Percentiles rank a stretch among this genome's conserved stretches.
Conservation (phyloP, 2,329 filamentous ascomycete species). For the Sarocladium oryzae region DNA sequence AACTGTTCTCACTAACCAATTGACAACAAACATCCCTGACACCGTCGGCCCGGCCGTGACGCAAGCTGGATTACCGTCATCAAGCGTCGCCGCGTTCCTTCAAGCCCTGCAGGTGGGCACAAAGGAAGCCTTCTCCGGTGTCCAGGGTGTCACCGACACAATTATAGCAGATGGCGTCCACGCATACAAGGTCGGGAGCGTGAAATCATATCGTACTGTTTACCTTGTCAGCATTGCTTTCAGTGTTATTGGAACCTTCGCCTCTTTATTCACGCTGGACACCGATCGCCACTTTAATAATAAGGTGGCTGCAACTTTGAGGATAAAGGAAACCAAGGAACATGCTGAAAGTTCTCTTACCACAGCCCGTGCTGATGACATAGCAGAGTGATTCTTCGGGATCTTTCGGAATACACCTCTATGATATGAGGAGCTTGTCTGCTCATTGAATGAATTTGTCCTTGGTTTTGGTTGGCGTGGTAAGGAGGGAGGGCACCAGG, state of each 20-base stretch:
- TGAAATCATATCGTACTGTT: conserved; percentile 23
- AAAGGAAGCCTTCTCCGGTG: conserved; percentile 11
- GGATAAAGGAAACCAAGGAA: too few species aligned
- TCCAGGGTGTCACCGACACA: conserved; percentile 20
- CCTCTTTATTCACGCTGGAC: too few species aligned
- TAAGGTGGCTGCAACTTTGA: too few species aligned
- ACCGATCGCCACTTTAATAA: too few species aligned
- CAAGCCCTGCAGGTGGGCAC: not conserved
- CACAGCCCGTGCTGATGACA: too few species aligned
- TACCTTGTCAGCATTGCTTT: conserved; percentile 23
- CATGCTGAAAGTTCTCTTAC: too few species aligned
- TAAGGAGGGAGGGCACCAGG: too few species aligned
- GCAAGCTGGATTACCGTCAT: conserved; percentile 20
- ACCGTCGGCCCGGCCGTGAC: conserved; percentile 21
- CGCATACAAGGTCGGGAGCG: conserved; percentile 22
- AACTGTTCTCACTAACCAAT: conserved; percentile 21
- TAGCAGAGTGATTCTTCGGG: too few species aligned
- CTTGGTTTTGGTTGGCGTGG: too few species aligned
- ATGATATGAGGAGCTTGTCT: too few species aligned
- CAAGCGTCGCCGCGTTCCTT: conserved; percentile 20
- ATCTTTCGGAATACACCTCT: too few species aligned
- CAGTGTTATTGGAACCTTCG: conserved; percentile 17
- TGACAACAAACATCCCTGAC: conserved; percentile 13
- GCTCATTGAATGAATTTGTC: too few species aligned
- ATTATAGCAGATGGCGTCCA: conserved; percentile 19